Conservation (phyloP, 148 eudicot species). For the Rhododendron ferrugineum region DNA sequence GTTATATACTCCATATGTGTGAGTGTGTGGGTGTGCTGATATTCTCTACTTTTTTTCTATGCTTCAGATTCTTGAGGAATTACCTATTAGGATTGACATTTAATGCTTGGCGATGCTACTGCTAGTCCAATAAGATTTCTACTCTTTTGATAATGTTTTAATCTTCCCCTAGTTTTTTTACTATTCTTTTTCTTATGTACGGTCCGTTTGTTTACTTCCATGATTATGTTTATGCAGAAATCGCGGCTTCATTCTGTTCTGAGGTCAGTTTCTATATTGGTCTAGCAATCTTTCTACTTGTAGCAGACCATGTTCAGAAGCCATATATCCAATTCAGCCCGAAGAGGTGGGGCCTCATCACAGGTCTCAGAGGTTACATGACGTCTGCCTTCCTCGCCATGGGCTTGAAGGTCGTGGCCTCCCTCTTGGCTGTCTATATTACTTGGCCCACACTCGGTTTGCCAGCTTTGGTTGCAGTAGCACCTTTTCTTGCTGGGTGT, state of each 20-base stretch:
- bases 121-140: neutral
- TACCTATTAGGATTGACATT: neutral
- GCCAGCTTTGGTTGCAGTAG: conserved; percentile 49
- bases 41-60: neutral
- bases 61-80: neutral
- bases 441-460: conserved; percentile 71
- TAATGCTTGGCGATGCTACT: neutral
- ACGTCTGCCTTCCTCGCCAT: conserved; percentile 26
- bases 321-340: conserved; percentile 69
- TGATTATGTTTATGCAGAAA: conserved; percentile 44
- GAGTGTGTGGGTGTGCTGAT: too few relatives aligned
- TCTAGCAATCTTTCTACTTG: conserved; percentile 45
- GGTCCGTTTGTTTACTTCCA: neutral
- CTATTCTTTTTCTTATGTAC: neutral
- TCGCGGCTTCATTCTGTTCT: conserved; percentile 43
- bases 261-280: conserved; percentile 70
- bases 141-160: neutral
- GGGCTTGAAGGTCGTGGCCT: conserved; percentile 66
- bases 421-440: conserved; percentile 39
- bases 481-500: conserved; percentile 61
- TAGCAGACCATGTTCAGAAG: conserved; percentile 63
- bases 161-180: neutral
- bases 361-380: conserved; percentile 60
- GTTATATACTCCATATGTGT: too few relatives aligned
- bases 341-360: conserved; percentile 67